Conservation (phyloP, 2,329 filamentous ascomycete species). For the Ploettnerulaceae sp. region DNA sequence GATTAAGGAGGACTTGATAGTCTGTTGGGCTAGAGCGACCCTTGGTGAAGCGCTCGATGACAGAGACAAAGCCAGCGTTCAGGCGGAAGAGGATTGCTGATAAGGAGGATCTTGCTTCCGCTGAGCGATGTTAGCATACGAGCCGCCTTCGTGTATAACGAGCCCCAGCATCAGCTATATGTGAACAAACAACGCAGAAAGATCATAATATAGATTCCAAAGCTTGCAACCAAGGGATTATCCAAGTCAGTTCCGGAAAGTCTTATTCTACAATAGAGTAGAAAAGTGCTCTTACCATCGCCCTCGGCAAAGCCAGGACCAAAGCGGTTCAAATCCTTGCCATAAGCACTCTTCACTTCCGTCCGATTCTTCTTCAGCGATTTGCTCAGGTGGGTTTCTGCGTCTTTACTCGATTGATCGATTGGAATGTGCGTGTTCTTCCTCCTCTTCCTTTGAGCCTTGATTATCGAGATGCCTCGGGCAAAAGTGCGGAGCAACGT, state of each 20-base stretch:
- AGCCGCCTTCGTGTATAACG: not conserved
- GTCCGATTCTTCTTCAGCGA: slow-evolving; percentile 26
- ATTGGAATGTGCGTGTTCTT: slow-evolving; percentile 25
- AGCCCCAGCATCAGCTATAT: not conserved
- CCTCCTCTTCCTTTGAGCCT: slow-evolving; percentile 36
- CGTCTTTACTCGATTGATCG: slow-evolving; percentile 34
- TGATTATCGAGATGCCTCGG: slow-evolving; percentile 31
- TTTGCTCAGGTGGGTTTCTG: slow-evolving; percentile 38
- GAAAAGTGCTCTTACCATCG: slow-evolving; percentile 40
- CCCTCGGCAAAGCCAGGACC: slow-evolving; percentile 43
- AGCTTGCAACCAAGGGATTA: not conserved
- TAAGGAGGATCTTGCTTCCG: slow-evolving; percentile 29
- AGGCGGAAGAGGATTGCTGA: slow-evolving; percentile 40
- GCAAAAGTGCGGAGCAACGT: slow-evolving; percentile 45
- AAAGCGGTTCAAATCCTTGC: slow-evolving; percentile 37
- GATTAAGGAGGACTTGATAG: slow-evolving; percentile 42
- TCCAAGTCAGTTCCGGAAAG: not conserved
- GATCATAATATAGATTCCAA: no score
- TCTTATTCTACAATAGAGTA: not conserved
- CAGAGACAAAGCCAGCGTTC: slow-evolving; percentile 38
- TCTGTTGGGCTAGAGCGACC: slow-evolving; percentile 37
- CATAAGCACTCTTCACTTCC: slow-evolving; percentile 41
- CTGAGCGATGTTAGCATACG: slow-evolving; percentile 17
- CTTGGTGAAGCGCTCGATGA: slow-evolving; percentile 37
- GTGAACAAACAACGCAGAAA: not conserved